A percentile compares a stretch with the other conserved stretches of the same genome.
Evolutionary conservation across 2,329 filamentous ascomycete genomes (phyloP).

Genomic region (Harringtonia aguacate): DNA sequence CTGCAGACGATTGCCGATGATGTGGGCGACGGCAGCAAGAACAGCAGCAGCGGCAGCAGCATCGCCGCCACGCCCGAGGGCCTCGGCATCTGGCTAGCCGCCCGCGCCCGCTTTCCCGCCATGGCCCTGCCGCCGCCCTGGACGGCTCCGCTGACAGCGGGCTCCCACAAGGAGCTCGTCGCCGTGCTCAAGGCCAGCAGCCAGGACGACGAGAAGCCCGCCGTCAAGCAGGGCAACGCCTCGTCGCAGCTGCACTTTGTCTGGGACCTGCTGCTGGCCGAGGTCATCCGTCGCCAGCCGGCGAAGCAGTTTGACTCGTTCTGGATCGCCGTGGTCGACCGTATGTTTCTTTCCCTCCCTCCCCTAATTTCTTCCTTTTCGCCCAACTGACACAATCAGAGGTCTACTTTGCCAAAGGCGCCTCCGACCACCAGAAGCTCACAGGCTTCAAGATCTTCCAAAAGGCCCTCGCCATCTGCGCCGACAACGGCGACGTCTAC

Average conservation of each 20-base stretch:
- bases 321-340: slow-evolving; percentile 54
- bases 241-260: slow-evolving; percentile 76
- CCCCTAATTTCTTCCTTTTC: slow-evolving; percentile 18
- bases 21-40: slow-evolving; percentile 11
- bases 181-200: slow-evolving; percentile 72
- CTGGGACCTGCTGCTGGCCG: slow-evolving; percentile 67
- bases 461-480: slow-evolving; percentile 52
- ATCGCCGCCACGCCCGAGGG: slow-evolving; percentile 77
- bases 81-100: slow-evolving; percentile 75
- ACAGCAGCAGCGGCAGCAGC: slow-evolving; percentile 22
- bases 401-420: slow-evolving; percentile 68
- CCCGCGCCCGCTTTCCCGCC: slow-evolving; percentile 51
- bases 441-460: slow-evolving; percentile 84
- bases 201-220: slow-evolving; percentile 23
- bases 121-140: slow-evolving; percentile 63
- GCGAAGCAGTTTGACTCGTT: slow-evolving; percentile 9
- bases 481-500: slow-evolving; percentile 36
- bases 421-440: slow-evolving; percentile 82
- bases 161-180: slow-evolving; percentile 57
- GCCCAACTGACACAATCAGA: slow-evolving; percentile 38
- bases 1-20: slow-evolving; percentile 48
- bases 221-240: slow-evolving; percentile 58
- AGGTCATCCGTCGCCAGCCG: slow-evolving; percentile 11
- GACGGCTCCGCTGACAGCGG: slow-evolving; percentile 63
- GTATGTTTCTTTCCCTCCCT: slow-evolving; percentile 55